Evolutionary conservation across 345 rosid genomes (phyloP), one percentile per base, ranked within the genome.

Genomic region (Syzygium grande): DNA sequence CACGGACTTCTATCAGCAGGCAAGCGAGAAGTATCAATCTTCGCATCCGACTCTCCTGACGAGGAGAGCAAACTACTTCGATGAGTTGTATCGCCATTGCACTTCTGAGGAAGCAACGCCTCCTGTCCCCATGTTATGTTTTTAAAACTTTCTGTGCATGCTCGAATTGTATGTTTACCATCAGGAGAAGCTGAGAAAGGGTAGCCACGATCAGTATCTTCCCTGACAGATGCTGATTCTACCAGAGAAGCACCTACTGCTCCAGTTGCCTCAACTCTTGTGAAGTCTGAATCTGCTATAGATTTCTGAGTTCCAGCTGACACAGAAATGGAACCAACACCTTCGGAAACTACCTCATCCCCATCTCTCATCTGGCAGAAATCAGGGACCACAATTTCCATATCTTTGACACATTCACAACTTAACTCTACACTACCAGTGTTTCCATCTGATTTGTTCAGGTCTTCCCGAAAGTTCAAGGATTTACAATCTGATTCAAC

Each of bases 21-120:
- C n/a, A 86, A 88, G 38, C 56, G 86, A 55, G 90, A 88, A 86
- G 89, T 78, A 87, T 80, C 88, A 86, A 86, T 86, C 17, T 34
- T 56, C 58, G 78, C 85, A 88, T 84, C 89, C 61, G 91, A 91
- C 89, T 90, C 92, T 89, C 84, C 91, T 89, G 86, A 86, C 86
- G 80, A 55, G 56, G 80, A 84, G 49, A 55, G 59, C 63, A 90
- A 59, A 17, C 87, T 90, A 63, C 89, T 90, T 85, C 88, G 90
- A 49, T 85, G 87, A 77, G 91, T 88, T n/a, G 78, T 84, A 41
- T 68, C 87, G 4, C 85, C 88, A 79, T 86, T 27, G 56, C 89
- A 29, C 79, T 65, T 86, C 87, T 30, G 77, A 89, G 80, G 80
- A 34, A 73, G 80, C 80, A 19, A 34, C 7, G 14, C 25, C 53